A percentile compares a stretch with the other conserved stretches of the same genome.
These are phyloP conservation scores for Calonectria hongkongensis DNA, from an alignment of 2,329 filamentous ascomycete genomes.

Conservation along the genomic window DNA sequence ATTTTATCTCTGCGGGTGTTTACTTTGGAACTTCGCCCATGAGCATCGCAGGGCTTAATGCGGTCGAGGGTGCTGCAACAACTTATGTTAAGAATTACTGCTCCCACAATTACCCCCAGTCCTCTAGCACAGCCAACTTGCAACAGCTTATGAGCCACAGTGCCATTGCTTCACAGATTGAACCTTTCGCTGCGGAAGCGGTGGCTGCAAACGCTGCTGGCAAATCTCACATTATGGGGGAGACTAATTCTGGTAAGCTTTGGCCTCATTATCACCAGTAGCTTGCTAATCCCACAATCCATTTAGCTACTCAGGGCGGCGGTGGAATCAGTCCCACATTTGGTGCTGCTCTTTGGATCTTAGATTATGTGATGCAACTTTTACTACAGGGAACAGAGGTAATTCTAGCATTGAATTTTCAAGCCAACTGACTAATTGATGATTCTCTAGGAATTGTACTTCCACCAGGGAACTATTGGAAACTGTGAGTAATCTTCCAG, in stretches of 20 bases:
- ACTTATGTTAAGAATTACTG: constrained; percentile 64
- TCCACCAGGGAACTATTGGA: constrained; percentile 72
- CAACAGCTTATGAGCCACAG: constrained; percentile 64
- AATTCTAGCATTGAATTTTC: not conserved
- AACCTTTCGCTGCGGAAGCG: constrained; percentile 61
- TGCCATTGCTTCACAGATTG: constrained; percentile 61
- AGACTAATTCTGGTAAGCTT: constrained; percentile 63
- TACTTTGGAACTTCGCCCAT: constrained; percentile 59
- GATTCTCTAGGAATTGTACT: constrained; percentile 59
- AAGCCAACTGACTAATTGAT: not conserved
- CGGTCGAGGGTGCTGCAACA: constrained; percentile 60
- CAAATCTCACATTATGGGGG: constrained; percentile 65
- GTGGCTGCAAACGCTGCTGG: constrained; percentile 58
- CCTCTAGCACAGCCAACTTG: constrained; percentile 58
- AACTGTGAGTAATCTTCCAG: constrained; percentile 62
- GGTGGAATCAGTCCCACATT: constrained; percentile 63
- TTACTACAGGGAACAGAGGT: constrained; percentile 54
- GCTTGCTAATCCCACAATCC: not conserved
- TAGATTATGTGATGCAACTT: constrained; percentile 62
- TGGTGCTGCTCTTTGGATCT: constrained; percentile 63
- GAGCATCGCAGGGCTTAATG: constrained; percentile 60
- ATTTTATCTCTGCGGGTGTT: constrained; percentile 59
- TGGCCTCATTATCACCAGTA: too few relatives aligned
- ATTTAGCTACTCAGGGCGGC: constrained; percentile 60
- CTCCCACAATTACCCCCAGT: constrained; percentile 68